Evolutionary conservation across 495 filamentous ascomycete genomes (phyloP), one percentile per base, ranked within the genome.

Genomic region (Penicillium flavigenum): DNA sequence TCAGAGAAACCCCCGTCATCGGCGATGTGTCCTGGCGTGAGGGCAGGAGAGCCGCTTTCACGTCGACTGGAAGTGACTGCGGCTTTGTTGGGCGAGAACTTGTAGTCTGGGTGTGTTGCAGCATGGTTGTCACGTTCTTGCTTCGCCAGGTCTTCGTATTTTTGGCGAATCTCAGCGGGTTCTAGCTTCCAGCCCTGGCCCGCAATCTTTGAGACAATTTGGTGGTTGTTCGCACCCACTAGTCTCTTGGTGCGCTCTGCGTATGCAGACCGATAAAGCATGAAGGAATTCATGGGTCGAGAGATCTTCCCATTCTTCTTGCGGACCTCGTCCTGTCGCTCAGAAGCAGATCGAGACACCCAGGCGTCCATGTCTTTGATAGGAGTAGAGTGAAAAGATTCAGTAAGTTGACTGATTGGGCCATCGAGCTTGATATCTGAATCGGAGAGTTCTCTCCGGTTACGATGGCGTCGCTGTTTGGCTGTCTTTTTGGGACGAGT

Each of bases 231-330:
- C 64, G 96, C 88, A 9, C 82, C 76, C 58, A 89, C 88, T 82
- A 86, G 91, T 41, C 82, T 72, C 71, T 97, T 97, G 54, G 88
- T 88, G 5, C 92, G 82, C 41, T 93, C 90, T 24, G 93, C 88
- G 64, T 88, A 98, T 5, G 93, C 91, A 47, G 92, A 96, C 9
- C 95, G 88, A 70, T 98, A 98, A 26, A 98, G 81, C 90, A 98
- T 98, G 79, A 98, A 98, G 2, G 91, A 92, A 67, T 98, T 98
- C 89, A 97, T 98, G 1, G 94, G 94, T 34, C 94, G 79, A 59
- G 92, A 90, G 54, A 98, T 80, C 63, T 91, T 90, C 4, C 89
- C 89, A 29, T 89, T 86, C 64, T 86, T 84, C 57, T 85, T 81
- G 54, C 51, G 51, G 27, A 81, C 81, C 16, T 90, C 85, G 63